Evolutionary conservation across 1,139 yeast genomes (phyloP), one percentile per base, ranked within the genome.

Genomic region (Yamadazyma jaroonii): DNA sequence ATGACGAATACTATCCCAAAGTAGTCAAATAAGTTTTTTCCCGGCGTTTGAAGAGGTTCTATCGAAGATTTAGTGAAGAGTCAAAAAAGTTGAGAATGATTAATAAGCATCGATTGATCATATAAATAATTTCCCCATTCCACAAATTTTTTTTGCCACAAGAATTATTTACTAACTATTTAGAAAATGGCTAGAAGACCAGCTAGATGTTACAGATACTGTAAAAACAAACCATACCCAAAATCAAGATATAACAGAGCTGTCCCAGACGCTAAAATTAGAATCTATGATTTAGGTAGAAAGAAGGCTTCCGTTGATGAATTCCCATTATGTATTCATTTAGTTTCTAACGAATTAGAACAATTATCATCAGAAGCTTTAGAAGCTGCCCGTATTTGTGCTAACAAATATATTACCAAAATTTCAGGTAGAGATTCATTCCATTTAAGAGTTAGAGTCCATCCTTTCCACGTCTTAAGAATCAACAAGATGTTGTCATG

Each of bases 201-300:
- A 77, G 98, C 98, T 84, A 88, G 97, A 84, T 92, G 98, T 84
- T 92, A 92, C 96, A 89, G 98, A 82, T 92, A 90, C 95, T 94
- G 96, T 84, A 92, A 94, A 88, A 94, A 94, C 96, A 92, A 92
- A 84, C 98, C 99, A 66, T 92, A 81, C 88, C 99, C 99, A 79
- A 92, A 92, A 84, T 90, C 97, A 66, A 88, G 98, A 79, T 92
- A 89, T 89, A 92, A 92, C 89, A 90, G 99, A 84, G 97, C 97
- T 79, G 99, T 92, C 70, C 99, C 99, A 77, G 98, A 92, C 77
- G 82, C 98, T 62, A 92, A 92, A 87, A 89, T 92, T 74, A 87
- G 97, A 80, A 89, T 94, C 76, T 92, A 85, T 74, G 98, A 92
- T 77, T 84, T 92, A 68, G 98, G 98, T 78, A 89, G 96, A 80